Base-by-base conservation (phyloP, 2,329 filamentous ascomycete species). In the Alternaria tenuissima region DNA sequence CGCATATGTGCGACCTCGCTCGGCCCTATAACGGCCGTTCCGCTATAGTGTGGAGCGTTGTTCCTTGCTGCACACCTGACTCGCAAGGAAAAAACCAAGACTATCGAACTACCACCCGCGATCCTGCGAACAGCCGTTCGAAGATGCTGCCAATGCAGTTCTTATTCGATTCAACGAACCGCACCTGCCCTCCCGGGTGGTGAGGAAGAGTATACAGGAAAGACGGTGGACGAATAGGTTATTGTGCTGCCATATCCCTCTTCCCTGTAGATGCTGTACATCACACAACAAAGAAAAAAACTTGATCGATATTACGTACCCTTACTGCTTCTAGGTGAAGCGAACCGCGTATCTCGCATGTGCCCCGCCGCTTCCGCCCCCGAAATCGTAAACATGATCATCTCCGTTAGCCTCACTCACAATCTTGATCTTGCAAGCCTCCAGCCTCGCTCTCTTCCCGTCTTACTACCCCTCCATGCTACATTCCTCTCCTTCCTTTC, bases 91-190 rank as follows among this genome's bases (percentile, higher is more conserved):
- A 36, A 44, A 51, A 20, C 22, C 26, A 26, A n/a, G 30, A 20
- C 34, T 8, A 39, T 12, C 28, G 30, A 39, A 41, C 41, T 36
- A 43, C 48, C 18, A 53, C 47, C 32, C 14, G 20, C 38, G 52
- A 58, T 55, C 41, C 59, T 62, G 55, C 55, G 55, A 62, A 62
- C 59, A 59, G 51, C 52, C 59, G 56, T 59, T 62, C 46, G 22
- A 49, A 47, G 18, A 47, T 59, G 39, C 41, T 34, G 12, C 36
- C 42, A 48, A 57, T 43, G 47, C 58, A 48, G 11, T 24, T 28
- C 55, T 44, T 18, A 44, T 42, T 24, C n/a, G 20, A 26, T 20
- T 36, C 44, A 32, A 55, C 32, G 24, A 48, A 38, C 42, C 42
- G 38, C 32, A 18, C 41, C 5, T 18, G 20, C 22, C 14, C 34